Evolutionary conservation across 2,329 filamentous ascomycete genomes (phyloP).

Genomic region (Arthrinium phaeospermum): DNA sequence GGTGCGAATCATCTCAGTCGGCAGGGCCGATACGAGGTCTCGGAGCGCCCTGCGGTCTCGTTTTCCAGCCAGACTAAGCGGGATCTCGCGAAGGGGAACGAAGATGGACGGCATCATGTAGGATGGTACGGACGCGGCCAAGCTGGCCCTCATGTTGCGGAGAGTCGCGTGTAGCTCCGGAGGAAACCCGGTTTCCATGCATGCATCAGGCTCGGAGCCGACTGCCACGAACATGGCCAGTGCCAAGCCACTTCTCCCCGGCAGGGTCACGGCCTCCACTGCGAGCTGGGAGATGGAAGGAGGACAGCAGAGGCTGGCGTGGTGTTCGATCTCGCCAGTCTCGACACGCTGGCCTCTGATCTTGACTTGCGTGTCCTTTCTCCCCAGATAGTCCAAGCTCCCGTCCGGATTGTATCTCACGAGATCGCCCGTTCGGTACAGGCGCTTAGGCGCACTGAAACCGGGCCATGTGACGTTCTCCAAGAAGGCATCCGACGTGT

Average conservation of each 20-base stretch:
- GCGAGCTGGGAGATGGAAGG: constrained; percentile 17
- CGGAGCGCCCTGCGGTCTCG: constrained; percentile 18
- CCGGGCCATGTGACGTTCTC: constrained; percentile 1
- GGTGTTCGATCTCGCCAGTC: constrained; percentile 47
- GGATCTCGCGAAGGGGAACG: background rate
- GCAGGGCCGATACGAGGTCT: constrained; percentile 12
- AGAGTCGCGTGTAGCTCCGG: constrained; percentile 20
- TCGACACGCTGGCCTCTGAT: constrained; percentile 55
- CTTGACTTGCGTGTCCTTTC: constrained; percentile 54
- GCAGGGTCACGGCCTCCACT: constrained; percentile 19
- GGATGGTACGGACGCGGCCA: constrained; percentile 18
- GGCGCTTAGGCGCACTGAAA: constrained; percentile 17
- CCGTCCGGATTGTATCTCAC: constrained; percentile 37
- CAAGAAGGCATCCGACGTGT: constrained; percentile 25
- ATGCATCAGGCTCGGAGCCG: constrained; percentile 17
- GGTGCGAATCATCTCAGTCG: constrained; percentile 12
- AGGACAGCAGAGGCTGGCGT: constrained; percentile 7
- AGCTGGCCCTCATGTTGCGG: background rate
- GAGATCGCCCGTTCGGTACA: constrained; percentile 44
- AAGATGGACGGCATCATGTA: constrained; percentile 14
- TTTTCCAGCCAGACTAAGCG: background rate
- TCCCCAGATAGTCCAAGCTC: constrained; percentile 42
- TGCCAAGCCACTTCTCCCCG: constrained; percentile 15
- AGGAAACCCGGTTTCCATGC: constrained; percentile 9
- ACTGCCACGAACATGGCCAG: constrained; percentile 22